Percentiles rank a stretch among this genome's conserved stretches.
Evolutionary conservation across 2,329 filamentous ascomycete species (phyloP).

Genomic region (Xylogone sp.): DNA sequence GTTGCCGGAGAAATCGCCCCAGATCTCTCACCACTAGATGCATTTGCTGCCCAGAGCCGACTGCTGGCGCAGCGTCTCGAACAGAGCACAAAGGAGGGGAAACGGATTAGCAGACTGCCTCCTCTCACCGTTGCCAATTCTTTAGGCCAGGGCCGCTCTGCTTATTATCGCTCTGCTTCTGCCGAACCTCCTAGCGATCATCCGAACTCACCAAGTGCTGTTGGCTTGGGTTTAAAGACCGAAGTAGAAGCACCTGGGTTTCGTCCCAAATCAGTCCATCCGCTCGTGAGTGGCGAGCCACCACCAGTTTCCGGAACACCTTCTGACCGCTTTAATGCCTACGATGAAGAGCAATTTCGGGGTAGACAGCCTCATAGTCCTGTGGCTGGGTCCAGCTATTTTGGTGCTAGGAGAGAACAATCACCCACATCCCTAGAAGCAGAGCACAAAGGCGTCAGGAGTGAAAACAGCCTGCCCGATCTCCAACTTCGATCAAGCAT

Average conservation of each 20-base stretch:
- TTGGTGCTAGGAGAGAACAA: constrained; percentile 53
- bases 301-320: constrained; percentile 7
- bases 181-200: constrained; percentile 48
- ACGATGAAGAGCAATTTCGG: constrained; percentile 17
- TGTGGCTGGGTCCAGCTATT: constrained; percentile 23
- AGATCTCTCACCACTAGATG: constrained; percentile 89
- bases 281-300: constrained; percentile 55
- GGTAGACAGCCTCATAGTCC: constrained; percentile 16
- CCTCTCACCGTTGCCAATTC: constrained; percentile 81
- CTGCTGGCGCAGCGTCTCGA: constrained; percentile 84
- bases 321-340: constrained; percentile 9
- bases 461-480: constrained; percentile 13
- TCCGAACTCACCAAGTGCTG: constrained; percentile 23
- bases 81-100: constrained; percentile 68
- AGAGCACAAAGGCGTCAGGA: constrained; percentile 11
- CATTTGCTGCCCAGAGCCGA: constrained; percentile 88
- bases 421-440: constrained; percentile 51
- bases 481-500: constrained; percentile 19
- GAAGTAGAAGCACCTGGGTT: constrained; percentile 49
- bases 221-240: constrained; percentile 46
- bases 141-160: constrained; percentile 71
- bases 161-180: constrained; percentile 75
- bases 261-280: constrained; percentile 71
- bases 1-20: constrained; percentile 80
- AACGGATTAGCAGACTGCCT: constrained; percentile 79